Evolutionary conservation across 805 yeast genomes (phyloP).

Genomic region (Suhomyces prunicola): DNA sequence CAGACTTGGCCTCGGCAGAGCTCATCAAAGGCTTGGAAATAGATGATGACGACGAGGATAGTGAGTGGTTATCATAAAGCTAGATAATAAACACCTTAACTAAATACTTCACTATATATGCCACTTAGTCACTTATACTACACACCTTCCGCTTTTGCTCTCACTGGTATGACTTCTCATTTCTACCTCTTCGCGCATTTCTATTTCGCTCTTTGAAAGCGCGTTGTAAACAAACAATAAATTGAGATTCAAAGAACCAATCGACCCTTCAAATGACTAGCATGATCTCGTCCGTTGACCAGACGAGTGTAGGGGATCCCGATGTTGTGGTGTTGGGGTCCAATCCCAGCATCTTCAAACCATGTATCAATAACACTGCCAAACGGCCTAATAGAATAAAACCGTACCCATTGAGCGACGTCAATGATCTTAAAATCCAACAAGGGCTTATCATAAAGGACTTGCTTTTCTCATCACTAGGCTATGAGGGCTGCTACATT

Average conservation of each 20-base stretch:
- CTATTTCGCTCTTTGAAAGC: neutral
- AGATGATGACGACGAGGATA: constrained; percentile 39
- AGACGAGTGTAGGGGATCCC: constrained; percentile 7
- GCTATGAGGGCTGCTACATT: constrained; percentile 75
- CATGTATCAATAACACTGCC: constrained; percentile 11
- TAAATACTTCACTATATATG: neutral
- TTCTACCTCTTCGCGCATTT: neutral
- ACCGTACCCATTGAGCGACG: constrained; percentile 46
- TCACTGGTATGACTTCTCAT: neutral
- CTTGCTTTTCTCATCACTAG: constrained; percentile 61
- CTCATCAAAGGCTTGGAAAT: constrained; percentile 26
- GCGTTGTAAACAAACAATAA: constrained; percentile 1
- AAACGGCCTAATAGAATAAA: constrained; percentile 21
- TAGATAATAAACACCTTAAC: neutral
- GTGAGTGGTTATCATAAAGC: constrained; percentile 12
- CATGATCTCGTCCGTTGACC: constrained; percentile 10
- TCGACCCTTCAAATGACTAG: constrained; percentile 9
- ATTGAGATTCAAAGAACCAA: neutral
- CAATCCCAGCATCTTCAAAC: constrained; percentile 12
- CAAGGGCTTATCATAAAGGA: constrained; percentile 75
- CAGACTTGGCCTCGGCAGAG: constrained; percentile 49
- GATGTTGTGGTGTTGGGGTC: constrained; percentile 18
- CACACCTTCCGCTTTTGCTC: too few species aligned
- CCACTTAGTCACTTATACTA: neutral
- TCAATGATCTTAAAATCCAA: constrained; percentile 53